Evolutionary conservation across 2,329 filamentous ascomycete genomes (phyloP), one percentile per base, ranked within the genome.

Genomic region (Botryotinia narcissicola): DNA sequence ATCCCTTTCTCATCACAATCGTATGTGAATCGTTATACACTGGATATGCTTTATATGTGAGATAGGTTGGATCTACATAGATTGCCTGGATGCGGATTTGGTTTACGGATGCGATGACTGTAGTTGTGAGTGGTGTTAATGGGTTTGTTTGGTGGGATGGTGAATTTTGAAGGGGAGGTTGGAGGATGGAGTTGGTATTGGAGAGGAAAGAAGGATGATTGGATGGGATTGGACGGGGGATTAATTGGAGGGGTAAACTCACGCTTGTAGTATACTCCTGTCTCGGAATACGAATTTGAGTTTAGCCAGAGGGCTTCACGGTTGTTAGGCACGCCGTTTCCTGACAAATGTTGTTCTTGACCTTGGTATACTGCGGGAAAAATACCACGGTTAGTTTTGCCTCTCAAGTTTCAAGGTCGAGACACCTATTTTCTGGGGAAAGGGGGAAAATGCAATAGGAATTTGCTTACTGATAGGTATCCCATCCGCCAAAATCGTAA

Each of bases 331-430:
- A 83, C 83, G 16, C 40, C 75, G 7, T 73, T 75, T 25, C 84
- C 84, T 20, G 80, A 77, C 77, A 84, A 84, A 76, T 86, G 84
- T 74, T 88, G 86, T 79, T 88, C 87, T 79, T 87, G 85, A 25
- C 87, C 87, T 74, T 86, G 81, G 76, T 88, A 88, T 61, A 87
- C 78, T 79, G 6, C 37, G 14, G 9, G 25, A 6, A 18, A 25
- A 57, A 18, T 3, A 1, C 14, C 51, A 18, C 51, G 51, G 3
- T 57, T 57, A 57, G 51, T 37, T 37, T 37, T 14, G 6, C 25
- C 4, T 61, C 25, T 61, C 3, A 8, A 2, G 1, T 42, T 40
- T 42, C 22, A 37, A 5, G 6, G 0, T 25, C 14, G 12, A n/a
- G 32, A 2, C 12, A 14, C 48, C 14, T 37, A 8, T 10, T 25